Evolutionary conservation across 2,329 filamentous ascomycete genomes (phyloP).

Genomic region (Venturia aucupariae): DNA sequence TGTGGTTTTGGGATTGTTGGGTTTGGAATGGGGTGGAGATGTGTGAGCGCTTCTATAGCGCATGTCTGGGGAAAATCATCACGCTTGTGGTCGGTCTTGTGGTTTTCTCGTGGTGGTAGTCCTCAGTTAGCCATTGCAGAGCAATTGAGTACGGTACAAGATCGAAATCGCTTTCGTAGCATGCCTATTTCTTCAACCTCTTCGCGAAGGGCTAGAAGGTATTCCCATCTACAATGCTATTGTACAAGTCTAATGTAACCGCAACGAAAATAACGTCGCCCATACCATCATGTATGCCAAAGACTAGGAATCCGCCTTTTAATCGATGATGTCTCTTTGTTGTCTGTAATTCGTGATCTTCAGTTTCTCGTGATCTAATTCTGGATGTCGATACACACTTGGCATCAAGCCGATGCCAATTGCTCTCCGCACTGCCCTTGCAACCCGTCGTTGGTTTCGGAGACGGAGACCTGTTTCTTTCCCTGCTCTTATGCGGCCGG

Average conservation of each 20-base stretch:
- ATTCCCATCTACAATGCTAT: background rate
- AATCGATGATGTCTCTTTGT: background rate
- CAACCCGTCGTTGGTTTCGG: slow-evolving; percentile 85
- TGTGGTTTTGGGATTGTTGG: no score
- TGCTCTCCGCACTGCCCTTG: slow-evolving; percentile 81
- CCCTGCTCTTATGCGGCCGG: slow-evolving; percentile 77
- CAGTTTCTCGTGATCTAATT: slow-evolving; percentile 49
- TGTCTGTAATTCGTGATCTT: background rate
- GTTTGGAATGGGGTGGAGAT: no score
- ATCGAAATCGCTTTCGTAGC: no score
- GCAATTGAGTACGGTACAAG: no score
- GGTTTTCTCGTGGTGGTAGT: no score
- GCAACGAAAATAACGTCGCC: background rate
- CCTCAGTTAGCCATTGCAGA: no score
- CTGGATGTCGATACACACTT: slow-evolving; percentile 80
- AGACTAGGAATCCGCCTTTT: background rate
- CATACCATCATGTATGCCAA: background rate
- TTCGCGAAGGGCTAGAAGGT: background rate
- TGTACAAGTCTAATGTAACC: background rate
- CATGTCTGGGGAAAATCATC: no score
- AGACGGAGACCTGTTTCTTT: slow-evolving; percentile 69
- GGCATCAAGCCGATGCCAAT: slow-evolving; percentile 89
- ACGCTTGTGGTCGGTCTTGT: no score
- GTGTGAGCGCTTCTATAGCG: no score
- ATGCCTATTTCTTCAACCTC: background rate